Conservation (phyloP, 257 asterid species). For the Solanum virginianum region DNA sequence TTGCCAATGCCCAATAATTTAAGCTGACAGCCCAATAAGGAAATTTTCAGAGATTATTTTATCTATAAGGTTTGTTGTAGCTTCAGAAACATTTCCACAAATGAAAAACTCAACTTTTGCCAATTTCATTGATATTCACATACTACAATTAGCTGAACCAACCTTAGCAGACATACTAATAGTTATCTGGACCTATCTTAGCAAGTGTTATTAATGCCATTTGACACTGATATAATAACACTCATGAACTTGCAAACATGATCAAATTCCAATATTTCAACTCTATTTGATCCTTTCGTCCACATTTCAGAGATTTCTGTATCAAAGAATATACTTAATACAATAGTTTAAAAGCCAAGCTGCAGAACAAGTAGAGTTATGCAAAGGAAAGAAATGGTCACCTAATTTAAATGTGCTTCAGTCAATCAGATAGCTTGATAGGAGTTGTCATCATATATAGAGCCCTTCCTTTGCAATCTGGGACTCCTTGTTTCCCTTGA, state of each 20-base stretch:
- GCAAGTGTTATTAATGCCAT: background rate
- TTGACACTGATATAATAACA: background rate
- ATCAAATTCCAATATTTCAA: slow-evolving; percentile 14
- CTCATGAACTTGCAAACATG: background rate
- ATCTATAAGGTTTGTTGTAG: background rate
- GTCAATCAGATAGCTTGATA: background rate
- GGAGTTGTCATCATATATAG: background rate
- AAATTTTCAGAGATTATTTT: background rate
- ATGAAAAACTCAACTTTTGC: background rate
- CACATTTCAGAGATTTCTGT: background rate
- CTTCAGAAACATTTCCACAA: background rate
- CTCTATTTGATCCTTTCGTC: background rate
- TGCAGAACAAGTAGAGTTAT: background rate
- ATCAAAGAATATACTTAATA: background rate
- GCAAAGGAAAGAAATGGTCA: background rate
- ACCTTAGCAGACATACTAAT: background rate
- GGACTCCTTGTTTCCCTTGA: background rate
- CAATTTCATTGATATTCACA: background rate
- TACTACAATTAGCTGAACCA: background rate
- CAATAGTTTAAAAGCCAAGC: background rate
- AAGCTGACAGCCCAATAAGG: background rate
- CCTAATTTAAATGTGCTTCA: background rate
- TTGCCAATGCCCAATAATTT: background rate
- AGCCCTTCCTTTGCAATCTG: background rate
- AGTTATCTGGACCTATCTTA: background rate